Base-by-base conservation (phyloP, 129 eudicot species). In the Scalesia atractyloides region DNA sequence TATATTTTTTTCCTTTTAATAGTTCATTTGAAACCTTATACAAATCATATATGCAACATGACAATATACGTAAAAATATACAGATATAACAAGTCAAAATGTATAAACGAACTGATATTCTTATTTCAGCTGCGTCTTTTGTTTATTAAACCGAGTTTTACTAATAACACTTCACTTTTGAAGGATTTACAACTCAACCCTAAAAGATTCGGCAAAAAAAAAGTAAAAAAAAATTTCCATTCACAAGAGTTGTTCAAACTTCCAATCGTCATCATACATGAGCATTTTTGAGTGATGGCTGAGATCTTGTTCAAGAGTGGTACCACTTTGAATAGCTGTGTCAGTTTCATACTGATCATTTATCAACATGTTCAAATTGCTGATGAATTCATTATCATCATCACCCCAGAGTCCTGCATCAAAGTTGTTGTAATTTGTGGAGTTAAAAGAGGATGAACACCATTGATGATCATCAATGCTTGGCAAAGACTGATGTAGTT, bases 321-420 rank as follows among this genome's bases (percentile, higher is more conserved):
- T 17, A 60, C 58, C 64, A 67, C 50, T 69, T 63, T 53, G 50
- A 46, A 59, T 22, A 9, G 17, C n/a, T 19, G 52, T 74, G 66
- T 51, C 80, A 41, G 39, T 58, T 37, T 57, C 89, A 66, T 57
- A 56, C 5, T 66, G 53, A 72, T 79, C 85, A 75, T 82, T 82
- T 7, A 89, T 80, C 62, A 87, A 52, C 70, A 76, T 64, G 73
- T 72, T 82, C 83, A 84, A 74, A 75, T 53, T 79, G 73, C 73
- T 83, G 22, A 84, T 74, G 70, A 64, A 78, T 41, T 81, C 80
- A 56, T 82, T 77, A 48, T 82, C 75, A 34, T 82, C 85, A 65
- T 84, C 85, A 49, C 82, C 81, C 92, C 92, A 84, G 9, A 82
- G 74, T 41, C 65, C 83, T 50, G 72, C 69, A 24, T 79, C 68